These are phyloP conservation scores for Phytophthora pluvialis DNA, from an alignment of 352 stramenopile genomes.

Conservation along the genomic window DNA sequence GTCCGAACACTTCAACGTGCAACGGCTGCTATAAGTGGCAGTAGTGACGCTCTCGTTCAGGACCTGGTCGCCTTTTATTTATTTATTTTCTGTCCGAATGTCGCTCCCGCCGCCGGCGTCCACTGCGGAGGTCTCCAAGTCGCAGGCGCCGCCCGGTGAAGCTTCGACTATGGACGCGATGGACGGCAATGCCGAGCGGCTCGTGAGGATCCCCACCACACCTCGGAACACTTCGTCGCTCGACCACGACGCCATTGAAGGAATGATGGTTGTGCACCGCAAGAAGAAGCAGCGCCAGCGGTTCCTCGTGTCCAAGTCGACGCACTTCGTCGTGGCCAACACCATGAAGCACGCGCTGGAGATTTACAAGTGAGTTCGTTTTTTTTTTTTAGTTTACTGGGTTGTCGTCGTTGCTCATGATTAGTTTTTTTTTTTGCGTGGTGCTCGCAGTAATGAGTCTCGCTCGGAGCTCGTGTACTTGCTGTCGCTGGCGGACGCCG, in stretches of 20 bases:
- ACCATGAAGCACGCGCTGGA: slow-evolving; percentile 59
- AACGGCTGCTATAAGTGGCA: slow-evolving; percentile 2
- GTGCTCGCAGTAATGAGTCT: slow-evolving; percentile 47
- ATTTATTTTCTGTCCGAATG: slow-evolving; percentile 14
- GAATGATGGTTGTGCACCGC: slow-evolving; percentile 65
- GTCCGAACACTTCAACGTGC: slow-evolving; percentile 20
- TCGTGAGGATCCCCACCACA: slow-evolving; percentile 19
- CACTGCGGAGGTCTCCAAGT: slow-evolving; percentile 21
- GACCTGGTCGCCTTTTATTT: not conserved
- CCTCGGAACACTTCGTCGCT: slow-evolving; percentile 38
- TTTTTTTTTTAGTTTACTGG: not conserved
- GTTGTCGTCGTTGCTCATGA: not conserved
- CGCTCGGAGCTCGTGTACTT: slow-evolving; percentile 62
- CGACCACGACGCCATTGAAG: slow-evolving; percentile 52
- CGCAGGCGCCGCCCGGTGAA: not conserved
- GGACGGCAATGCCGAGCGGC: not conserved
- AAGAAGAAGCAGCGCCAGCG: slow-evolving; percentile 70
- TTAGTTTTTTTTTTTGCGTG: slow-evolving; percentile 2
- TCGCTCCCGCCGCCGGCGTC: slow-evolving; percentile 4
- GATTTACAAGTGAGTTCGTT: slow-evolving; percentile 52
- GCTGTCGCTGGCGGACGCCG: slow-evolving; percentile 60
- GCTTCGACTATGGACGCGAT: not conserved
- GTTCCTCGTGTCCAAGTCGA: slow-evolving; percentile 50
- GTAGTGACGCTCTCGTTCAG: too few species aligned
- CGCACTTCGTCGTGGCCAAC: slow-evolving; percentile 61